Base-by-base conservation (phyloP, 495 filamentous ascomycete species). In the Chaetomium cochliodes region DNA sequence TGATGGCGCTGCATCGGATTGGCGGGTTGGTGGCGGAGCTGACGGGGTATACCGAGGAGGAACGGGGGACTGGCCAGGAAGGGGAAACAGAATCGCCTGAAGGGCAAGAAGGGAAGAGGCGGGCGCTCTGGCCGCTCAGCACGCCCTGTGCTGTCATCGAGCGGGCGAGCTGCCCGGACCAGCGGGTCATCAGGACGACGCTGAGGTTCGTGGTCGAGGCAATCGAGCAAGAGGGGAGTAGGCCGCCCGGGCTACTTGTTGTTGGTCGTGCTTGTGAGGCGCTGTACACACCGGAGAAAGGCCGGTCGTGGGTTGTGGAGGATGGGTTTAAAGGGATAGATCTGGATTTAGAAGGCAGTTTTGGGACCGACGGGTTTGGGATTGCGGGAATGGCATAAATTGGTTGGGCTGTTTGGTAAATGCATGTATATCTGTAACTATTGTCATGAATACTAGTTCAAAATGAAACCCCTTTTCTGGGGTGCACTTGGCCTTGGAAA, bases 91-190 rank as follows among this genome's bases (percentile, higher is more conserved):
- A 72, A 72, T 30, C 67, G 65, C n/a, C 23, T 7, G 37, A 18
- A n/a, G 22, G 37, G 23, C 9, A 49, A 20, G 25, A n/a, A 25
- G 16, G 28, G 60, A 70, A 52, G 47, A 66, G 42, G 25, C 71
- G 81, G 63, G 63, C 30, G 28, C 60, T 78, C 1, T 85, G 80
- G 82, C 81, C 81, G 5, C 76, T 77, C 50, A 72, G 80, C 22
- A 92, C 90, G 4, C 92, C 93, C 0, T 97, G 93, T 71, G 93
- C 93, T 0, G 93, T 98, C 9, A 81, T 98, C 47, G 94, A 98
- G 74, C 82, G 94, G n/a, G 94, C 94, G 0, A 93, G 89, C 49
- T 98, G 94, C 74, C 87, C 91, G 0, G 94, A 98, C 73, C 96
- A 98, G 80, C 81, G 94, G 25, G 92, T 98, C 39, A 92, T 98